A percentile compares a stretch with the other conserved stretches of the same genome.
phyloP scores from a whole-genome alignment of 805 yeast genomes.

The Wickerhamiella domercqiae region DNA sequence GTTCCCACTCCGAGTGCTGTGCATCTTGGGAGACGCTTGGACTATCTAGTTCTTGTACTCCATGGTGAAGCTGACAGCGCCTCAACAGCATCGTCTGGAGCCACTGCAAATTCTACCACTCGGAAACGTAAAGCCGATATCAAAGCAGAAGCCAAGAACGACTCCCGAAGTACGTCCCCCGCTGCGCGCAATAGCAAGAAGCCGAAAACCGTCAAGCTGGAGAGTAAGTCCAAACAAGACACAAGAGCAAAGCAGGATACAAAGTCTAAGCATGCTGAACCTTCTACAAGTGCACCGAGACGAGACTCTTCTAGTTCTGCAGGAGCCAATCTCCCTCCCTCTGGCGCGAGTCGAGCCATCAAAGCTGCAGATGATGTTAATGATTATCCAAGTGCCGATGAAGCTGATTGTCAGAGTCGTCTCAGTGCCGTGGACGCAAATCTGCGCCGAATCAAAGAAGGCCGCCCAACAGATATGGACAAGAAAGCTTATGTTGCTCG shows the following conservation, averaged over 20 bases:
- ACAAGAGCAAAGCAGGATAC: too few species aligned
- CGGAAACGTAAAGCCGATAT: slow-evolving; percentile 12
- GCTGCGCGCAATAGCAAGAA: slow-evolving; percentile 10
- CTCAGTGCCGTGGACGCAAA: slow-evolving; percentile 57
- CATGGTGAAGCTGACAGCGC: slow-evolving; percentile 16
- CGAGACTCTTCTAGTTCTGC: too few species aligned
- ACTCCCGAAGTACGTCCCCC: slow-evolving; percentile 10
- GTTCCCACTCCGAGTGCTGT: slow-evolving; percentile 62
- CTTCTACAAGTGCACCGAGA: too few species aligned
- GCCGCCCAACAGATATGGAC: slow-evolving; percentile 49
- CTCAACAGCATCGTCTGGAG: background rate
- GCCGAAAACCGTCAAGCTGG: slow-evolving; percentile 3
- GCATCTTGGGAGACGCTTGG: slow-evolving; percentile 82
- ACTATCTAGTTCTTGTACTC: slow-evolving; percentile 60
- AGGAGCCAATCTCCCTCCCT: too few species aligned
- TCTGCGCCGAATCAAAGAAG: slow-evolving; percentile 49
- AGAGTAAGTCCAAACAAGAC: slow-evolving; percentile 6
- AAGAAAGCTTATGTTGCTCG: slow-evolving; percentile 65
- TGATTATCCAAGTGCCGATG: slow-evolving; percentile 72
- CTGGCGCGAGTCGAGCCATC: too few species aligned
- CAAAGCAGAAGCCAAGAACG: slow-evolving; percentile 13
- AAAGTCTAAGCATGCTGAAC: too few species aligned
- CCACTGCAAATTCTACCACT: background rate
- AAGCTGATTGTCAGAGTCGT: slow-evolving; percentile 42
- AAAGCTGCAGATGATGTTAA: slow-evolving; percentile 19